Evolutionary conservation across 371 early-diverging fungal species (phyloP).

Genomic region (Mortierella sp.): DNA sequence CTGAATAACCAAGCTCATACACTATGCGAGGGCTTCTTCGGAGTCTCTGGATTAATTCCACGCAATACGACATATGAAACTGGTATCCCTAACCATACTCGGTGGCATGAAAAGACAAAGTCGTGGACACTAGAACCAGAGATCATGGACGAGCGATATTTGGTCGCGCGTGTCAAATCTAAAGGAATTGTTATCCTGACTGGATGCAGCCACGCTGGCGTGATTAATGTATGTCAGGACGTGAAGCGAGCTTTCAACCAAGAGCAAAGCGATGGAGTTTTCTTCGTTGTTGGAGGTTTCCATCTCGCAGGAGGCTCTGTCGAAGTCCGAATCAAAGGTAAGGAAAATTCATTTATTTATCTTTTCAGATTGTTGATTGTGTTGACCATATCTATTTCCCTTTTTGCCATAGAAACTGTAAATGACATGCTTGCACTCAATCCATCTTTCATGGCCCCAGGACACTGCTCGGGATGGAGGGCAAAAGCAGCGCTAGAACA

Average conservation of each 20-base stretch:
- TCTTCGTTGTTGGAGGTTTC: conserved; percentile 47
- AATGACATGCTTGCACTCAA: conserved; percentile 33
- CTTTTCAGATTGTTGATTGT: neutral
- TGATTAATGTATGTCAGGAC: conserved; percentile 51
- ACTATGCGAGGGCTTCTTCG: conserved; percentile 45
- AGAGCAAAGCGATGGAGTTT: conserved; percentile 2
- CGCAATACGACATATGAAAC: conserved; percentile 46
- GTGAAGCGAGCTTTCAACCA: conserved; percentile 28
- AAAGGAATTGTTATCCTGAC: conserved; percentile 40
- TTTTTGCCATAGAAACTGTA: conserved; percentile 34
- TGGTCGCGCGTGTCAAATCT: conserved; percentile 35
- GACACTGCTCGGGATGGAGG: conserved; percentile 54
- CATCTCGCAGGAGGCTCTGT: conserved; percentile 39
- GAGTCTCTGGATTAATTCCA: conserved; percentile 42
- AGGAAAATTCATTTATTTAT: neutral
- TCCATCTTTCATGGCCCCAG: conserved; percentile 42
- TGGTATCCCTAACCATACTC: conserved; percentile 41
- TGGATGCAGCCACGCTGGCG: conserved; percentile 49
- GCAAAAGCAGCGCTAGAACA: conserved; percentile 39
- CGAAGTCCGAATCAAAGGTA: conserved; percentile 41
- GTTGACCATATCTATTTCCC: neutral
- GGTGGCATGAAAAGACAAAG: conserved; percentile 17
- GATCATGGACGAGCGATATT: conserved; percentile 51
- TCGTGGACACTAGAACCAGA: conserved; percentile 32
- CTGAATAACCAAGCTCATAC: conserved; percentile 27